phyloP scores from a whole-genome alignment of 352 stramenopile species.

The Peronospora destructor region DNA sequence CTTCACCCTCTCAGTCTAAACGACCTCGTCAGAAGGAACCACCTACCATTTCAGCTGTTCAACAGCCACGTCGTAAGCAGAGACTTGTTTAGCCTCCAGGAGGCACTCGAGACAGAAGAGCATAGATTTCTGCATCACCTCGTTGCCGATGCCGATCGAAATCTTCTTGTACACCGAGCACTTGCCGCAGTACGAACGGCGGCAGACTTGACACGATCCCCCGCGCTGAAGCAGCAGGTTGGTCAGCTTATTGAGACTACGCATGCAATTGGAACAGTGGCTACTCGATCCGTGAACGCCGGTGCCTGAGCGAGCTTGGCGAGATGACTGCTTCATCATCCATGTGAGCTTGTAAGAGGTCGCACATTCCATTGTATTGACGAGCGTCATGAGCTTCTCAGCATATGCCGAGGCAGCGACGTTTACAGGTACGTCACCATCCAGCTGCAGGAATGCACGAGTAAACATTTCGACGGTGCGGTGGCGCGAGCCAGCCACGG shows the following conservation, averaged over 20 bases:
- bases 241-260: conserved; percentile 32
- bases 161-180: conserved; percentile 44
- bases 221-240: conserved; percentile 28
- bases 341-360: conserved; percentile 40
- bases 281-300: conserved; percentile 17
- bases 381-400: conserved; percentile 27
- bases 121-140: conserved; percentile 32
- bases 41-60: conserved; percentile 28
- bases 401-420: conserved; percentile 24
- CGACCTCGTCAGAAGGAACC: conserved; percentile 4
- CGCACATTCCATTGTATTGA: conserved; percentile 32
- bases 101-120: conserved; percentile 44
- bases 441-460: conserved; percentile 31
- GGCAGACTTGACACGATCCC: conserved; percentile 33
- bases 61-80: conserved; percentile 27
- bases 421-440: conserved; percentile 34
- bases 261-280: conserved; percentile 32
- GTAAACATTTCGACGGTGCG: conserved; percentile 39
- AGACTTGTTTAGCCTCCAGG: conserved; percentile 31
- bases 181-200: conserved; percentile 32
- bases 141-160: conserved; percentile 27
- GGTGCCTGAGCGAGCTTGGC: conserved; percentile 10
- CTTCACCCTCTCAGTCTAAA: conserved; percentile 19
- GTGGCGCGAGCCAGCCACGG: conserved; percentile 17
- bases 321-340: conserved; percentile 29